Base-by-base conservation (phyloP, 176 grass and related monocot genomes). In the sorghum (Sorghum bicolor) region DNA sequence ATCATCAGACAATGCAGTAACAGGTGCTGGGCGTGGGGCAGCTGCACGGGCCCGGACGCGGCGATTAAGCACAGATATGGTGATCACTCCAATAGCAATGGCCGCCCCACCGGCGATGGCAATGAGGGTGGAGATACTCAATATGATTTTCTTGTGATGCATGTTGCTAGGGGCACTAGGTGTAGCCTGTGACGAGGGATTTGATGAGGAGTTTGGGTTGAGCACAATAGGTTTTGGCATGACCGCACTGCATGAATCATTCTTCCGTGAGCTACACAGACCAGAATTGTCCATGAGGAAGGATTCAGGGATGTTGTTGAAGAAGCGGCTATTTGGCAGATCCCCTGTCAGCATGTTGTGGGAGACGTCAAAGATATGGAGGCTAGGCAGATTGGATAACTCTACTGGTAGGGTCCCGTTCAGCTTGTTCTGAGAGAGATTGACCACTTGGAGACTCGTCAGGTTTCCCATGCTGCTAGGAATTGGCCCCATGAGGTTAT, bases 221-320 rank as follows among this genome's bases (percentile, higher is more conserved):
- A 99, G 86, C 77, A 99, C 96, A 45, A 99, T 95, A 0, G 96
- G 96, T 85, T 99, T 99, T 12, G 96, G 96, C 84, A 99, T 92
- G 55, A 92, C 78, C 17, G 68, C 45, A 1, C 13, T 74, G 78
- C 93, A 96, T 69, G 93, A 95, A 53, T 76, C 68, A 72, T 99
- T 99, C 80, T 89, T 87, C 45, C 74, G 33, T 14, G 89, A 88
- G 30, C 86, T 90, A 57, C 93, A 96, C 55, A 99, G 77, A 34
- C 89, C 93, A 16, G 83, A 58, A 85, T 99, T 99, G 78, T 92
- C 87, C 20, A 75, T 61, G 22, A 99, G 11, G 26, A 83, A 94
- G 64, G 86, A 87, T 10, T 64, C 74, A 0, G 96, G 87, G 15
- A 99, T 92, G 77, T 87, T 80, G 77, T 85, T 41, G 28, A 96